Percentiles rank a stretch among this genome's conserved stretches.
Evolutionary conservation across 129 eudicot species (phyloP).

Genomic region (Centrapalus pauciflorus): DNA sequence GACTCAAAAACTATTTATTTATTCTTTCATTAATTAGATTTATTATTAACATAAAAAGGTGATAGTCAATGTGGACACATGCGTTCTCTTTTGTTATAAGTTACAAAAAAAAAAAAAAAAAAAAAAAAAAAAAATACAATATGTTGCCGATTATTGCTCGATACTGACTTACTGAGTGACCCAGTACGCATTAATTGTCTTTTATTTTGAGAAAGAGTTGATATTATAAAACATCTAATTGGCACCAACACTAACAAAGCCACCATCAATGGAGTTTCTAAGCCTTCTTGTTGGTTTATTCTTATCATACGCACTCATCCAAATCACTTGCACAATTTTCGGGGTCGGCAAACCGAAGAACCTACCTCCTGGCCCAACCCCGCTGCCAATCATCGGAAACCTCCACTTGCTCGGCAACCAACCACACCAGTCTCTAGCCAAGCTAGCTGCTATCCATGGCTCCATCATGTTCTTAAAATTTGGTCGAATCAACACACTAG

Average conservation of each 20-base stretch:
- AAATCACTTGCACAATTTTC: background rate
- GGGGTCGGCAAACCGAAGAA: conserved; percentile 12
- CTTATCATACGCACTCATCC: conserved; percentile 14
- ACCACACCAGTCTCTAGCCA: conserved; percentile 34
- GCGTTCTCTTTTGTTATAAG: too few relatives aligned
- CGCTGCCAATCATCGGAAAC: conserved; percentile 36
- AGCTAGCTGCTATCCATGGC: conserved; percentile 36
- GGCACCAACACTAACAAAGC: background rate
- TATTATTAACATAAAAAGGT: too few relatives aligned
- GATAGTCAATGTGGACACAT: too few relatives aligned
- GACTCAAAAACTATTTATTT: too few relatives aligned
- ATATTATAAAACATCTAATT: too few relatives aligned
- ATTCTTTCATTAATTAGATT: too few relatives aligned
- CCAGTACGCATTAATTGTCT: too few relatives aligned
- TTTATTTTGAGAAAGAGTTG: too few relatives aligned
- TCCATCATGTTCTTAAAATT: conserved; percentile 37
- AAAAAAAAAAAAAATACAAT: too few relatives aligned
- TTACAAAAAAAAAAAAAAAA: too few relatives aligned
- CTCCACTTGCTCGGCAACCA: conserved; percentile 40
- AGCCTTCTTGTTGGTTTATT: conserved; percentile 6
- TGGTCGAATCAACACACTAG: conserved; percentile 42
- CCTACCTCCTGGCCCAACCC: conserved; percentile 40
- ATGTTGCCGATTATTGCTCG: too few relatives aligned
- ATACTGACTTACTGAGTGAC: too few relatives aligned
- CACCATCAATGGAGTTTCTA: conserved; percentile 34